Percentiles rank a stretch among this genome's conserved stretches.
Evolutionary conservation across 2,329 filamentous ascomycete genomes (phyloP).

Genomic region (Talaromyces sp.): DNA sequence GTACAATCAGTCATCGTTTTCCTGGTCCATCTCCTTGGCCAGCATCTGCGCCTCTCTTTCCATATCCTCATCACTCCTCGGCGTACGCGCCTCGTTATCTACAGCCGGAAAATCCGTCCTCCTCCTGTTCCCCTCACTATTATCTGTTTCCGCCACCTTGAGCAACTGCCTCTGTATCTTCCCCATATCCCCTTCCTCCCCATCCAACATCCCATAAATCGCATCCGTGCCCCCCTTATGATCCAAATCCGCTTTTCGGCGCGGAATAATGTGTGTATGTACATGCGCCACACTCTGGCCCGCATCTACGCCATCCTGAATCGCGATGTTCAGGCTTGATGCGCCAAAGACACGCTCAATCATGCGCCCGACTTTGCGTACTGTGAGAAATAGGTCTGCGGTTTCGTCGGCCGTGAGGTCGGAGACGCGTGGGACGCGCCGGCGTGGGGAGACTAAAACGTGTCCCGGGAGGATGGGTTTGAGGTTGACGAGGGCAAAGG

Average conservation of each 20-base stretch:
- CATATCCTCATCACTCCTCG: constrained; percentile 73
- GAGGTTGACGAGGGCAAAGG: constrained; percentile 89
- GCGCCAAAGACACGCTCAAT: constrained; percentile 59
- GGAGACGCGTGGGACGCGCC: constrained; percentile 64
- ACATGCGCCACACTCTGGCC: constrained; percentile 93
- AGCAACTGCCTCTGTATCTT: constrained; percentile 59
- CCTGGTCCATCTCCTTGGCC: constrained; percentile 40
- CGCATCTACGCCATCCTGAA: constrained; percentile 88
- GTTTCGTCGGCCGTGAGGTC: constrained; percentile 70
- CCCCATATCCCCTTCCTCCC: constrained; percentile 78
- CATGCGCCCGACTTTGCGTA: constrained; percentile 75
- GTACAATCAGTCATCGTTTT: constrained; percentile 24
- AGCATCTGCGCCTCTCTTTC: constrained; percentile 67
- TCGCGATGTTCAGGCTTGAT: constrained; percentile 81
- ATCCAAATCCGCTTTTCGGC: constrained; percentile 56
- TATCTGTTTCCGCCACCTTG: constrained; percentile 5
- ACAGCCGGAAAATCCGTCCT: constrained; percentile 62
- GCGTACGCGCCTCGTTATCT: constrained; percentile 64
- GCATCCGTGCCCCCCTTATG: constrained; percentile 59
- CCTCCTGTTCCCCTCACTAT: constrained; percentile 23
- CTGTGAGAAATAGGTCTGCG: constrained; percentile 80
- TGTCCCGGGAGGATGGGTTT: constrained; percentile 92
- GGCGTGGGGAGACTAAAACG: constrained; percentile 78
- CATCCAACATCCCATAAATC: constrained; percentile 78
- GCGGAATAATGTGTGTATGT: constrained; percentile 86